Conservation (phyloP, 192 early-diverging fungal species). For the Mortierella claussenii region DNA sequence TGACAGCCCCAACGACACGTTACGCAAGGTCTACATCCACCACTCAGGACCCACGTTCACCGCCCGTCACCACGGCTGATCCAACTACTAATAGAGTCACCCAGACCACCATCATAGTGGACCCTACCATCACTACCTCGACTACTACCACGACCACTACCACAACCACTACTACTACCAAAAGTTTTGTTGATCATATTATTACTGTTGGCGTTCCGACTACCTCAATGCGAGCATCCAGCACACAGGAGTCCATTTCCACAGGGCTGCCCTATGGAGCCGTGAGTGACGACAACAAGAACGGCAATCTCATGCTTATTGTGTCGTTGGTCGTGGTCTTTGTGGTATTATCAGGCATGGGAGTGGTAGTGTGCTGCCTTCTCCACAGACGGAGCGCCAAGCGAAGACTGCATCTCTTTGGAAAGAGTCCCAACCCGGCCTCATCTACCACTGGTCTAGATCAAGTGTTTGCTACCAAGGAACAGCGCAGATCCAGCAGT, state of each 20-base stretch:
- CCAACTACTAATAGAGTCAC: too few species aligned
- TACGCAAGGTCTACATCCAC: too few species aligned
- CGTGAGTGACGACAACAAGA: conserved; percentile 1
- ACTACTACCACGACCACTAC: not conserved
- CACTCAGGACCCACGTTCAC: too few species aligned
- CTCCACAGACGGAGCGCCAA: conserved; percentile 24
- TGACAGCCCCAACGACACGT: too few species aligned
- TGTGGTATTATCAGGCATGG: conserved; percentile 25
- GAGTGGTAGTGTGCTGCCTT: conserved; percentile 27
- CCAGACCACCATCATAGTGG: too few species aligned
- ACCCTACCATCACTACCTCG: too few species aligned
- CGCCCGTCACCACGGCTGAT: too few species aligned
- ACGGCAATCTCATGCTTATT: conserved; percentile 15
- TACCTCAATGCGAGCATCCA: not conserved
- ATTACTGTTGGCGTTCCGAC: not conserved
- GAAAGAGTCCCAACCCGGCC: not conserved
- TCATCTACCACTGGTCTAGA: too few species aligned
- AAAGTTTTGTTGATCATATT: not conserved
- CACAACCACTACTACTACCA: not conserved
- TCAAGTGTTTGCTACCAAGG: too few species aligned
- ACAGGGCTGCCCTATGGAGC: not conserved
- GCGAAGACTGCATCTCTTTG: conserved; percentile 5
- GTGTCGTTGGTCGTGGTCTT: conserved; percentile 33
- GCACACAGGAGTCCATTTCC: not conserved
- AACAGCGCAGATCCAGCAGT: too few species aligned